Base-by-base conservation (phyloP, 2,329 filamentous ascomycete genomes). In the Ustulina deusta region DNA sequence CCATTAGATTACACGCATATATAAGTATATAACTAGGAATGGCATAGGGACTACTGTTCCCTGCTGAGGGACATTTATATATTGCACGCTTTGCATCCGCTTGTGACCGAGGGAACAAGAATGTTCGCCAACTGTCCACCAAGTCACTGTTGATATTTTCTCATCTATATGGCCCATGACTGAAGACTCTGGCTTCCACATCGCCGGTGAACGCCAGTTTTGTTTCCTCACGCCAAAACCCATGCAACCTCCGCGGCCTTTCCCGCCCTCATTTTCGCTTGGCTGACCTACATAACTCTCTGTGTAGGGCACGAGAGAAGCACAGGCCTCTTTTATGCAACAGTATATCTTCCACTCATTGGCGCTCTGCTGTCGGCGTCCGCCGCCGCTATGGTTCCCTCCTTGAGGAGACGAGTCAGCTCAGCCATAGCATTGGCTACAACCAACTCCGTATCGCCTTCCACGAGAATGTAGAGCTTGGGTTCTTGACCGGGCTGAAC, bases 381-480 rank as follows among this genome's bases (percentile, higher is more conserved):
- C 29, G 91, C 93, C 11, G 94, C 94, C 15, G 93, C 93, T 75
- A 97, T 89, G 0, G 94, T 97, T 13, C 93, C 96, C 80, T 98
- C 96, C 78, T 91, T 93, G 73, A 99, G 82, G 75, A 97, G 83
- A 54, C 94, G 88, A 77, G 94, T 95, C 72, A 99, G 85, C 81
- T 98, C 94, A 73, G 90, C 89, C 87, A 99, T 93, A 1, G 96
- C 96, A 75, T 93, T 91, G 59, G 92, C 93, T 32, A 99, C 96
- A 36, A 94, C 90, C 61, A 97, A 85, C 80, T 99, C 96, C 0
- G 96, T 98, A 76, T 99, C 96, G 48, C 96, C 96, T 79, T 99
- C 96, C 65, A 99, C 97, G 68, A 99, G 87, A 75, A 99, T 97
- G 79, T 98, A 99, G 74, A 99, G 83, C 84, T 98, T 98, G n/a